Evolutionary conservation across 805 yeast species (phyloP).

Genomic region (Metschnikowia henanensis): DNA sequence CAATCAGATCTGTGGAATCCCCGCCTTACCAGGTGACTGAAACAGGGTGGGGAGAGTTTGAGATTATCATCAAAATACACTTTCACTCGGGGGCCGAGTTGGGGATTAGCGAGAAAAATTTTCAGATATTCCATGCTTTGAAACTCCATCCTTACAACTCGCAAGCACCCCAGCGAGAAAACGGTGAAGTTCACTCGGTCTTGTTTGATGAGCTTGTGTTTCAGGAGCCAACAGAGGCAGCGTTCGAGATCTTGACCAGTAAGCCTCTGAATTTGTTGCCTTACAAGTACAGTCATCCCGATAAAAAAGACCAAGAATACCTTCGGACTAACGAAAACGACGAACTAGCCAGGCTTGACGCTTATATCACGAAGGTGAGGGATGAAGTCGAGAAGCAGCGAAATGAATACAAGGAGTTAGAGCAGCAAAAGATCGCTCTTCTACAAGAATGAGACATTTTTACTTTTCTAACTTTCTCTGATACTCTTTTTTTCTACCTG

Average conservation of each 20-base stretch:
- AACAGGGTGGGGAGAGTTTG: conserved; percentile 99
- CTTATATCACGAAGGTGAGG: conserved; percentile 36
- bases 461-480: too few relatives aligned
- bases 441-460: conserved; percentile 23
- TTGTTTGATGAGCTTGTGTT: conserved; percentile 90
- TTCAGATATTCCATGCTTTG: conserved; percentile 83
- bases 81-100: conserved; percentile 75
- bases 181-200: conserved; percentile 44
- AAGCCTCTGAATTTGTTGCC: conserved; percentile 62
- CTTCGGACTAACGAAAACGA: conserved; percentile 41
- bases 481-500: too few relatives aligned
- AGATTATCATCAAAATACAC: conserved; percentile 81
- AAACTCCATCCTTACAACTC: conserved; percentile 86
- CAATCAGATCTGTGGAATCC: conserved; percentile 79
- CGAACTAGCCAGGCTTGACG: conserved; percentile 41
- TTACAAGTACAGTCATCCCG: conserved; percentile 31
- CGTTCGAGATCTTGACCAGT: conserved; percentile 74
- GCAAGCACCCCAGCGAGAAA: conserved; percentile 35
- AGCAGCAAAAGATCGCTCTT: conserved; percentile 41
- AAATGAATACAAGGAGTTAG: conserved; percentile 39
- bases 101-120: conserved; percentile 72
- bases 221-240: conserved; percentile 90
- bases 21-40: conserved; percentile 97
- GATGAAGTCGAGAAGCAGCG: conserved; percentile 43
- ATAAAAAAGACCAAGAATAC: conserved; percentile 41